Conservation (phyloP, 2,329 filamentous ascomycete genomes). For the Epichloe sp. region DNA sequence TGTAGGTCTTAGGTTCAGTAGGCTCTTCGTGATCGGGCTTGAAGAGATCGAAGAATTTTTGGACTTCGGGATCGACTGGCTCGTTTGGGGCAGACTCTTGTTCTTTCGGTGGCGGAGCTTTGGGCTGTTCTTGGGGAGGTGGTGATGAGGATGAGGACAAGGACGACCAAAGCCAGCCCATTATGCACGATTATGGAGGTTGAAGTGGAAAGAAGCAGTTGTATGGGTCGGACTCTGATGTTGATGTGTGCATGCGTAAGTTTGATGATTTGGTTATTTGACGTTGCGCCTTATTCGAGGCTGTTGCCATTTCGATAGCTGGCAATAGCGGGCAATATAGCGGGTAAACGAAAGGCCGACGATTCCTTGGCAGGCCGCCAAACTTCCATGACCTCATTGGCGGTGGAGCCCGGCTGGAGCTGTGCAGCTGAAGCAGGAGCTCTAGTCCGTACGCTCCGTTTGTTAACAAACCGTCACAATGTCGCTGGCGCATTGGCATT, state of each 20-base stretch:
- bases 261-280: too few species aligned
- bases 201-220: neutral
- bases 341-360: slow-evolving; percentile 1
- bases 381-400: slow-evolving; percentile 10
- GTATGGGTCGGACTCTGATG: neutral
- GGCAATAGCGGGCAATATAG: neutral
- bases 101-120: slow-evolving; percentile 10
- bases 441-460: neutral
- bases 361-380: neutral
- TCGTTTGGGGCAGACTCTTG: slow-evolving; percentile 14
- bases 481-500: neutral
- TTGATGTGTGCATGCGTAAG: too few species aligned
- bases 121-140: slow-evolving; percentile 9
- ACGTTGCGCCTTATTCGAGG: neutral
- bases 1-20: slow-evolving; percentile 10
- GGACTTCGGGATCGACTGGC: slow-evolving; percentile 35
- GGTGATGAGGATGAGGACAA: slow-evolving; percentile 19
- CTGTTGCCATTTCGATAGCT: too few species aligned
- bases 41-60: slow-evolving; percentile 39
- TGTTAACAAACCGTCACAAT: neutral
- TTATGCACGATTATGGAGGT: slow-evolving; percentile 16
- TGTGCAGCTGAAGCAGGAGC: neutral
- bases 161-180: slow-evolving; percentile 51
- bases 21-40: slow-evolving; percentile 17
- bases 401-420: neutral